phyloP scores from a whole-genome alignment of 1,284 basidiomycete species.

The Cerioporus squamosus region DNA sequence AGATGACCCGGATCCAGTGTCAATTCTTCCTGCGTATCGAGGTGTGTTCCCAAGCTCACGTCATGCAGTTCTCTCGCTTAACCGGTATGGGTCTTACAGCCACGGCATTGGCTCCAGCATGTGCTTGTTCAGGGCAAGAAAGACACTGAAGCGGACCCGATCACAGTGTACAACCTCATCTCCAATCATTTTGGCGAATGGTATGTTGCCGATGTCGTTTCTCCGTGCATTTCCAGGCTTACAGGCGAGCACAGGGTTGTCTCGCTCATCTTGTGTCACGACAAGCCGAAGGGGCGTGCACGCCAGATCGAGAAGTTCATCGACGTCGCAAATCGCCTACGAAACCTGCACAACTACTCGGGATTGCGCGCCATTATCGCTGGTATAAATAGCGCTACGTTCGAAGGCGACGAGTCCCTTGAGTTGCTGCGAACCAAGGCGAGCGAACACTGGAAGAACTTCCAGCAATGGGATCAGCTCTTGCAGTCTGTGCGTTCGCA shows the following conservation, averaged over 20 bases:
- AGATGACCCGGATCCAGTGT: slow-evolving; percentile 73
- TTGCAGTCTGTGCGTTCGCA: slow-evolving; percentile 74
- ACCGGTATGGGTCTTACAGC: slow-evolving; percentile 44
- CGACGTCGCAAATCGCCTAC: slow-evolving; percentile 71
- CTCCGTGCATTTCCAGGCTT: not conserved
- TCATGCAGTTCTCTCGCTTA: not conserved
- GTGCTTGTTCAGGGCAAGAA: slow-evolving; percentile 71
- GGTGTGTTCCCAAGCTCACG: slow-evolving; percentile 43
- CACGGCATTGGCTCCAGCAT: slow-evolving; percentile 79
- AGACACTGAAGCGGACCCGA: slow-evolving; percentile 63
- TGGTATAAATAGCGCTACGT: slow-evolving; percentile 79
- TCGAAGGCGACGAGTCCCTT: slow-evolving; percentile 72
- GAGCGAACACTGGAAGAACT: slow-evolving; percentile 67
- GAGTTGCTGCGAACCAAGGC: slow-evolving; percentile 65
- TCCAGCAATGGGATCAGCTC: slow-evolving; percentile 78
- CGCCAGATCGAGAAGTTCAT: slow-evolving; percentile 79
- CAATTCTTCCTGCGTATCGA: slow-evolving; percentile 70
- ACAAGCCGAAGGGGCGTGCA: slow-evolving; percentile 65
- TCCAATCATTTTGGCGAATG: slow-evolving; percentile 81
- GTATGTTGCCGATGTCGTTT: slow-evolving; percentile 43
- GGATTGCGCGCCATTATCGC: slow-evolving; percentile 81
- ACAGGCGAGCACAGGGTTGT: slow-evolving; percentile 53
- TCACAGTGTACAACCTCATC: slow-evolving; percentile 68
- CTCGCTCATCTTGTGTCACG: slow-evolving; percentile 79
- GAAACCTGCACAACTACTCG: slow-evolving; percentile 78